Base-by-base conservation (phyloP, 768 basidiomycete species). In the Suillus fuscotomentosus region DNA sequence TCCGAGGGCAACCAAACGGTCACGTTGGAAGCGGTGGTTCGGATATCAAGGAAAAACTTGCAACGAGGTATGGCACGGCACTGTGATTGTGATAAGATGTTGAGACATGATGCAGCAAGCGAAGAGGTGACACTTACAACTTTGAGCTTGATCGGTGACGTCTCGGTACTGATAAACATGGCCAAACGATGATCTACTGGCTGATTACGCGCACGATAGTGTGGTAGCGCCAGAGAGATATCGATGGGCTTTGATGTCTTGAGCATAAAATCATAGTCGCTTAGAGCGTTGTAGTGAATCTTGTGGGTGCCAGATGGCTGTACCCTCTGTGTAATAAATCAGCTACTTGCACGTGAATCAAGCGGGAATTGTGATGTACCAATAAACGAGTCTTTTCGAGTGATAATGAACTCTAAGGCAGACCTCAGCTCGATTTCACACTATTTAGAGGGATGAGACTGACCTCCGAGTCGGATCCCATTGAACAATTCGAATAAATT, bases 1-100 rank as follows among this genome's bases (percentile, higher is more conserved):
- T 93, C 90, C 42, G 90, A 91, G 15, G 91, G 91, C 22, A 93
- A 80, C 86, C 87, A 92, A 64, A 92, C 75, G 6, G 87, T 91
- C 38, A 92, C 83, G 69, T 90, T 84, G 47, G 91, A 88, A n/a
- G 79, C 76, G n/a, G 81, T 77, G 20, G 85, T 87, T 67, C 82
- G 82, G 42, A 93, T 79, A 73, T 90, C 86, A 57, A 92, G 82
- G 73, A 84, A 84, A 68, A 88, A 86, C 71, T 81, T 82, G 42
- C 81, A 82, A 63, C 83, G 84, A 61, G 79, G 76, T 34, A 81
- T 76, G 45, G 81, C 82, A 65, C 87, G 86, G 72, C 86, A 88
- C 88, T 88, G 72, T n/a, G 17, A 36, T 22, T 56, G 17, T 20
- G 41, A 17, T 20, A 17, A 43, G 41, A 17, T 42, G 14, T 48